Base-by-base conservation (phyloP, 2,329 filamentous ascomycete genomes). In the Fusarium sp. region DNA sequence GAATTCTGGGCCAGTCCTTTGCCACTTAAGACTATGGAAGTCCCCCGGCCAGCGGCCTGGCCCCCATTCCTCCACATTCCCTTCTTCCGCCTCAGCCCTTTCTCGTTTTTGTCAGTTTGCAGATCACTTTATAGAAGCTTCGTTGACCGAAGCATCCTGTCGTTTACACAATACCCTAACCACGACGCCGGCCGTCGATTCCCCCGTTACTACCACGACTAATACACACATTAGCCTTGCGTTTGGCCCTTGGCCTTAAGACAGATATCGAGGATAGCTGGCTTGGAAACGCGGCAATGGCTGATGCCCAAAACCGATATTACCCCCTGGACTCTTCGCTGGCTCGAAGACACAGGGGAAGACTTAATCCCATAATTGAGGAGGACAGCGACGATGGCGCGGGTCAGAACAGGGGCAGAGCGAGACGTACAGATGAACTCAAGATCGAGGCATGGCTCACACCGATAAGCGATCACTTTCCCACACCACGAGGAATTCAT, bases 281-380 rank as follows among this genome's bases (percentile, higher is more conserved):
- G 77, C 74, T 71, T 35, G 59, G 70, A 70, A 67, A 77, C 82
- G 81, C 78, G 86, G 79, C 71, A 27, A 90, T 90, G 88, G 81
- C 88, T 63, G 86, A 87, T 63, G 74, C 79, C 62, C 65, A 79
- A 73, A 75, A 74, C 66, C 76, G 76, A 74, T 88, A 86, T 78
- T 83, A 82, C 79, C 82, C 86, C 79, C 84, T 83, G 74, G 86
- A 87, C 73, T 84, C 87, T 84, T 86, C 86, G 89, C 89, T 85
- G 87, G 89, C 81, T 81, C 88, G 88, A 85, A 87, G 87, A 83
- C 83, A 82, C 72, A 84, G 82, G 79, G 84, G 82, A 82, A 82
- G 80, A 73, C 89, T 91, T 90, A 91, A 91, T 90, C 89, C 89
- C 73, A 91, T 91, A 90, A 89, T 91, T 78, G 89, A 91, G 80